These are phyloP conservation scores for Candida pini DNA, from an alignment of 805 yeast species.

Conservation along the genomic window DNA sequence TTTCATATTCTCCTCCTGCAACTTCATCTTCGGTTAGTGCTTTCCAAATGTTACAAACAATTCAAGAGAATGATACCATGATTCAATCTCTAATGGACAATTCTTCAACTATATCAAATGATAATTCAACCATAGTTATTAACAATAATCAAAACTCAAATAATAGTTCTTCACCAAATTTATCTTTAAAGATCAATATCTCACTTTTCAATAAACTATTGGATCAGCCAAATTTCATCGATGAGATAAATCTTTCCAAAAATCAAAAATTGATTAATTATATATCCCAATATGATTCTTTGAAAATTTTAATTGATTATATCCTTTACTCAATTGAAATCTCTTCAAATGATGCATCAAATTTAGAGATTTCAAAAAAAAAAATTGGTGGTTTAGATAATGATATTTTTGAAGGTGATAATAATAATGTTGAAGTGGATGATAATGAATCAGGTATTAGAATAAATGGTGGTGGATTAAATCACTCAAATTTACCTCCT, in stretches of 20 bases:
- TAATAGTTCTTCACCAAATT: not conserved
- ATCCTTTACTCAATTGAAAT: slow-evolving; percentile 24
- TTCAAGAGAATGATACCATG: slow-evolving; percentile 26
- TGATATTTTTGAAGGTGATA: slow-evolving; percentile 17
- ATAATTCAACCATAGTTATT: too few species aligned
- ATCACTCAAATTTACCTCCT: not conserved
- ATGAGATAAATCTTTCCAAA: slow-evolving; percentile 30
- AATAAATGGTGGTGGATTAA: slow-evolving; percentile 1
- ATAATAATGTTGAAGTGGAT: slow-evolving; percentile 13
- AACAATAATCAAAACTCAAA: slow-evolving; percentile 1
- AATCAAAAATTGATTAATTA: slow-evolving; percentile 29
- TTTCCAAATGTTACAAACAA: slow-evolving; percentile 29
- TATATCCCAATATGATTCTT: slow-evolving; percentile 27
- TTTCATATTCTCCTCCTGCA: slow-evolving; percentile 18
- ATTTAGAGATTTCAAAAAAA: slow-evolving; percentile 1
- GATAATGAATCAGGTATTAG: slow-evolving; percentile 7
- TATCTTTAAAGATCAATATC: slow-evolving; percentile 16
- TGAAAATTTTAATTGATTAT: slow-evolving; percentile 26
- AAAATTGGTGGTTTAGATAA: too few species aligned
- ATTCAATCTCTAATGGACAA: slow-evolving; percentile 13
- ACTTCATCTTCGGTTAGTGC: slow-evolving; percentile 24
- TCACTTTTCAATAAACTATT: slow-evolving; percentile 27
- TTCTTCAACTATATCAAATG: not conserved
- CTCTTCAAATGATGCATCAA: slow-evolving; percentile 8
- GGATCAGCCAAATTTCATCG: slow-evolving; percentile 32